Base-by-base conservation (phyloP, 139 green algal species). In the Haematococcus lacustris region DNA sequence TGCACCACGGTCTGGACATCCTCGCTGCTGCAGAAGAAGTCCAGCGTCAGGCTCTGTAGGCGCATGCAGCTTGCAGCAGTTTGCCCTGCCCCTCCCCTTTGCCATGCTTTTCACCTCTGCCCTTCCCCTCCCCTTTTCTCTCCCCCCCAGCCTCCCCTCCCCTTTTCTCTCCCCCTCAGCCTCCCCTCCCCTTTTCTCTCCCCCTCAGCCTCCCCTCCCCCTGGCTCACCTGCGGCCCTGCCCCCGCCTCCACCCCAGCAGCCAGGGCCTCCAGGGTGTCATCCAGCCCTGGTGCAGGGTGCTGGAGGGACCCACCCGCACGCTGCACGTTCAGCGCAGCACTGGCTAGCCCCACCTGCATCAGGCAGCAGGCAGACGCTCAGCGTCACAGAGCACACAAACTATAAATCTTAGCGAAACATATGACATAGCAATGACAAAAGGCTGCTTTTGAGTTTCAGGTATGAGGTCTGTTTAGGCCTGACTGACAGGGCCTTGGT, bases 201-300 rank as follows among this genome's bases (percentile, higher is more conserved):
- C n/a, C n/a, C n/a, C n/a, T n/a, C n/a, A n/a, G 21, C 38, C 38
- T 26, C 38, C 7, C 38, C 26, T 34, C 61, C 64, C 37, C 5
- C 35, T 34, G 7, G 60, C 38, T 26, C 13, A 50, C 65, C 50
- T 70, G 71, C 38, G 33, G 37, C 3, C 74, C 79, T 33, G 84
- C 83, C 0, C 82, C 77, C 13, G 83, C 63, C 80, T 93, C 87
- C 4, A 94, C 83, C 7, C 68, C 68, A 25, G 89, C 89, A 6
- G 85, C 83, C 37, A 84, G 50, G 26, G 83, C 77, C 68, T 92
- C 89, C 62, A 94, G 74, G 34, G 53, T 37, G 1, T 78, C 75
- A 64, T 94, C 84, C 67, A 94, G 78, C 9, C 1, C 33, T 7
- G 59, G 6, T 0, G 50, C 72, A 33, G 89, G 85, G 71, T 89